Base-by-base conservation (phyloP, 768 basidiomycete genomes). In the Imleria badia region DNA sequence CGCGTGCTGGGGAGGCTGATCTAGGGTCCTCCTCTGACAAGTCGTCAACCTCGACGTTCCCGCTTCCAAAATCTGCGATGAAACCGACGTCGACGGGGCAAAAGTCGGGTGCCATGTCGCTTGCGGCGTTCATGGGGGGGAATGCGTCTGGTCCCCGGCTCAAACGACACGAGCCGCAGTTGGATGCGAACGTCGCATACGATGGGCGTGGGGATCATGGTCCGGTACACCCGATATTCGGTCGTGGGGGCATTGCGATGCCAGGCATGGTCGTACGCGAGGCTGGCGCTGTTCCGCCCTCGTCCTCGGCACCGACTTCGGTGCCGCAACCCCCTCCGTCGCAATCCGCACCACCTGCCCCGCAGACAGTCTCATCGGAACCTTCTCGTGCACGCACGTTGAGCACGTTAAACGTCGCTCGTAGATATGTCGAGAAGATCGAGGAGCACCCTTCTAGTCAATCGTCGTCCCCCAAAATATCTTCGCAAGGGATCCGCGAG, bases 41-140 rank as follows among this genome's bases (percentile, higher is more conserved):
- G 38, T 42, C 51, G 29, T 19, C 47, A 11, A 15, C 46, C 20
- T 33, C 63, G 39, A 44, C 15, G 7, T 33, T 43, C 15, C 30
- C 59, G 10, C 29, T 58, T 6, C 47, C 63, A 3, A 61, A 60
- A 33, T 51, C 63, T 33, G 51, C 59, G 48, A 40, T 53, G 5
- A 66, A 61, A 29, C 14, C 49, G 35, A 20, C 36, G 4, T 36
- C 59, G 41, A 45, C 55, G 15, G 59, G 60, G 19, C 12, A 15
- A 43, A 77, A 72, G 48, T 56, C 77, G 3, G 75, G 80, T 39
- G 75, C 83, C 12, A 83, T 87, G 10, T 93, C 91, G 3, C 78
- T 92, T 26, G 90, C 91, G 0, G 80, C 86, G 3, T 90, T 92
- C 67, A 92, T 92, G 60, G 91, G 91, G 35, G 89, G 91, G 8